phyloP scores from a whole-genome alignment of 2,329 filamentous ascomycete species.

The Grosmannia clavigera region DNA sequence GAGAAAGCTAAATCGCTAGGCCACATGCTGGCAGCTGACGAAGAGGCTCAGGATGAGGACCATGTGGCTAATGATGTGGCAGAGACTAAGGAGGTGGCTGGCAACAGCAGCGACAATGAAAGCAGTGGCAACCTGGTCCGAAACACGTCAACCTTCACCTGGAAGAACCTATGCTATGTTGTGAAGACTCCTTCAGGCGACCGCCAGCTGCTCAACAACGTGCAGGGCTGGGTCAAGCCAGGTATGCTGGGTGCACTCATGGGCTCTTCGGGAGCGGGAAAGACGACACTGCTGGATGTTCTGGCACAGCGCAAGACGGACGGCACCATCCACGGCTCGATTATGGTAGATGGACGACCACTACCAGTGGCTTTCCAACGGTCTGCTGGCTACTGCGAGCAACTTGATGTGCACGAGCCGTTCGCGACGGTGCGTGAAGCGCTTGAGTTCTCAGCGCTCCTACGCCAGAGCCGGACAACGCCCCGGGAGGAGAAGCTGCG shows the following conservation, averaged over 20 bases:
- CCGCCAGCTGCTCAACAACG: conserved; percentile 62
- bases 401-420: conserved; percentile 65
- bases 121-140: conserved; percentile 30
- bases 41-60: neutral
- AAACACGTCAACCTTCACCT: conserved; percentile 60
- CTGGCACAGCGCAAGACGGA: conserved; percentile 69
- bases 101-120: neutral
- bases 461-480: conserved; percentile 56
- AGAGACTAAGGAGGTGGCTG: neutral
- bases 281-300: conserved; percentile 75
- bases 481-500: conserved; percentile 56
- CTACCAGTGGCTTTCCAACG: conserved; percentile 65
- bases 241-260: conserved; percentile 70
- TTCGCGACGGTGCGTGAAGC: conserved; percentile 66
- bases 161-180: conserved; percentile 60
- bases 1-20: conserved; percentile 4
- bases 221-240: conserved; percentile 75
- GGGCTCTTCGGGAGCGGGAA: conserved; percentile 72
- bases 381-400: conserved; percentile 69
- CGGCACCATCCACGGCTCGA: conserved; percentile 60
- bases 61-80: neutral
- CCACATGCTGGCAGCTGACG: neutral
- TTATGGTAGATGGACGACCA: conserved; percentile 63
- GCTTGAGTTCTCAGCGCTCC: conserved; percentile 58
- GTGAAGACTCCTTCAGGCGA: conserved; percentile 49